phyloP scores from a whole-genome alignment of 2,329 filamentous ascomycete species.

The Epichloe scottii region DNA sequence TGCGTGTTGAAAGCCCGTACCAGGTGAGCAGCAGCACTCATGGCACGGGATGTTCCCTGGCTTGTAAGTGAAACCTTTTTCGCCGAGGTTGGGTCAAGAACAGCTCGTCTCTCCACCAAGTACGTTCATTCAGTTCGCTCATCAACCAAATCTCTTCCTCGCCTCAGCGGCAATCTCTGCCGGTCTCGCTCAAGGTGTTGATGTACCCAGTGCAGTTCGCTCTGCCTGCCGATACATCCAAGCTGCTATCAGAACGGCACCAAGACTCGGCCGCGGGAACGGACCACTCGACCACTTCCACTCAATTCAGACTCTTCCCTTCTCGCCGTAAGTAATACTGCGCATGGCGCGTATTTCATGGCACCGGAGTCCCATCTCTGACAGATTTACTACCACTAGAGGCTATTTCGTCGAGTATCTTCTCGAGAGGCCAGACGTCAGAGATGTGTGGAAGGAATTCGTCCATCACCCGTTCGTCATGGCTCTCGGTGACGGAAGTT shows the following conservation, averaged over 20 bases:
- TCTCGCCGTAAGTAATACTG: constrained; percentile 40
- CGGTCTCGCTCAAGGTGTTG: constrained; percentile 50
- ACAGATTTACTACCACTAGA: constrained; percentile 23
- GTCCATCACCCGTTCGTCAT: constrained; percentile 75
- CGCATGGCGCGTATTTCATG: neutral
- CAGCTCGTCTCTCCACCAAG: neutral
- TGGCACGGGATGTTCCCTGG: constrained; percentile 87
- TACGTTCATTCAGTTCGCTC: neutral
- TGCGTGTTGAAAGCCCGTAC: constrained; percentile 58
- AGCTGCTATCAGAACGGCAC: constrained; percentile 54
- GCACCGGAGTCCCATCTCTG: neutral
- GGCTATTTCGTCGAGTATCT: constrained; percentile 77
- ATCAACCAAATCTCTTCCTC: neutral
- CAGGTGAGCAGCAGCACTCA: constrained; percentile 72
- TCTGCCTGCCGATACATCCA: constrained; percentile 61
- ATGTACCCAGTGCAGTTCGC: constrained; percentile 47
- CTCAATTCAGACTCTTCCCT: constrained; percentile 54
- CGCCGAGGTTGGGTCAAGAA: neutral
- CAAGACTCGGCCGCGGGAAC: constrained; percentile 50
- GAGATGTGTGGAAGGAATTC: constrained; percentile 59
- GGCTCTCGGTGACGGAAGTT: constrained; percentile 59
- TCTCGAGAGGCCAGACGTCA: constrained; percentile 62
- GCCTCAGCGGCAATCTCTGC: constrained; percentile 56
- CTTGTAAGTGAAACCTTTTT: constrained; percentile 46
- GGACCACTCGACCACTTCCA: constrained; percentile 73